Base-by-base conservation (phyloP, 192 early-diverging fungal species). In the Rhizophagus sp. region DNA sequence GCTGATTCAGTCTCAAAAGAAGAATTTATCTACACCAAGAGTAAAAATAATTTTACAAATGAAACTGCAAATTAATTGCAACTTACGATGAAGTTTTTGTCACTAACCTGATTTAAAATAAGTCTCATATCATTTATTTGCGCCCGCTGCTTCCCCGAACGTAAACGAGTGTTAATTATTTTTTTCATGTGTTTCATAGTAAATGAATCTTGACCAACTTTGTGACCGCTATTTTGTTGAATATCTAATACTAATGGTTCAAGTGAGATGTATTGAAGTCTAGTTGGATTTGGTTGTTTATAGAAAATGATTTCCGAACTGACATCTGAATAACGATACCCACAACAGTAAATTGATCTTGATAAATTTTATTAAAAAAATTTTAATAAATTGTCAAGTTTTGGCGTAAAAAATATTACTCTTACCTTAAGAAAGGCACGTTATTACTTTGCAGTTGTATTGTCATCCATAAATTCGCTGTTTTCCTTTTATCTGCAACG, bases 191-290 rank as follows among this genome's bases (percentile, higher is more conserved):
- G 83, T 13, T 82, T 84, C 10, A 84, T 80, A 44, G 82, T 83
- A 49, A 81, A 57, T 27, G 85, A 80, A 7, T 81, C 81, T 47
- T 84, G 76, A 15, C 82, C 72, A 25, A 79, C 68, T n/a, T 81
- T 81, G 24, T 73, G 76, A 2, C 76, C 62, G 73, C 83, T 86
- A 61, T 84, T 77, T 17, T 82, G 75, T 4, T 91, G 89, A 3
- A 94, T 87, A 78, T 94, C 93, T 3, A 94, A 79, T 19, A 88
- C 84, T 11, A 94, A 80, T 3, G 93, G 91, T 24, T 92, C 87
- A 1, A 91, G 83, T 19, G 91, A 92, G 17, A 91, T 81, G 76
- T 92, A 94, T 69, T 94, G 93, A 30, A 92, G 84, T 22, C 80
- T 82, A 17, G 82, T 79, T 10, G 89, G 88, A 61, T 90, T 89